Base-by-base conservation (phyloP, 2,329 filamentous ascomycete genomes). In the Botrytis fabae region DNA sequence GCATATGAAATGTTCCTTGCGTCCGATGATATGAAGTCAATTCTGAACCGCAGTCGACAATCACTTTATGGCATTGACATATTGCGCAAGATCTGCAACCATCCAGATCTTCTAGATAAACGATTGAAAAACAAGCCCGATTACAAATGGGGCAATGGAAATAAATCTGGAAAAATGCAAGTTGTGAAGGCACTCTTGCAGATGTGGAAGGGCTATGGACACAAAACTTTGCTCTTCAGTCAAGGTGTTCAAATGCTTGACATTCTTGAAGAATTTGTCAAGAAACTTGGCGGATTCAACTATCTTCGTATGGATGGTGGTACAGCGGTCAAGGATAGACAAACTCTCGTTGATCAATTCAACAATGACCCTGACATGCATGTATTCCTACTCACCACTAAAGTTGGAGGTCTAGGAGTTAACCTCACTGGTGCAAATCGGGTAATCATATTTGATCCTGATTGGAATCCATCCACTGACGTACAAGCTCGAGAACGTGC, bases 401-500 rank as follows among this genome's bases (percentile, higher is more conserved):
- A 97, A 80, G 97, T 98, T 28, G 96, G 96, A 63, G 96, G 96
- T 0, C 85, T 99, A 22, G 96, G 96, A 9, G 92, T 97, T 64
- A 99, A 99, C 77, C 85, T 99, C 35, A 99, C 96, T 0, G 96
- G 96, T 12, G 96, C 96, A 8, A 93, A 97, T 80, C 90, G 96
- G 48, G 95, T 99, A 76, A 97, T 99, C 80, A 98, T 99, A 71
- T 99, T 96, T 80, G 97, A 99, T 79, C 97, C 96, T 0, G 96
- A 99, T 81, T 99, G 96, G 96, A 98, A 98, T 79, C 96, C 95
- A 2, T 98, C 95, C 0, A 98, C 95, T 0, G 96, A 99, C 80
- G 86, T 98, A 40, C 96, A 99, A 83, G 96, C 96, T 25, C 91
- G 96, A 65, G 96, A 99, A 82, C 89, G 96, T 79, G 96, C 97